Percentiles rank a stretch among this genome's conserved stretches.
phyloP scores from a whole-genome alignment of 331 rosid species.

The Rosa hybrid region DNA sequence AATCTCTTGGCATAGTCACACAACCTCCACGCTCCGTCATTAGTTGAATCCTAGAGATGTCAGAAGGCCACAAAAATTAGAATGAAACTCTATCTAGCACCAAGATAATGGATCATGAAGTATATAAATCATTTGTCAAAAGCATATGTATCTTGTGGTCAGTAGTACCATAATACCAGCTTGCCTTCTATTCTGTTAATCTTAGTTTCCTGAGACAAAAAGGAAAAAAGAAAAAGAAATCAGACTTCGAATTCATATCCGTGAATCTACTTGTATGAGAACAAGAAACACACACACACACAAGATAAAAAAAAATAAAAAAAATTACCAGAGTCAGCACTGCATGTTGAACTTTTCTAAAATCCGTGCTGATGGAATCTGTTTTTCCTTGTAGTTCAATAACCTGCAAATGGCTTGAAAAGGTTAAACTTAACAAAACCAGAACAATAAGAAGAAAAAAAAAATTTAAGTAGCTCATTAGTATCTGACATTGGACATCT shows the following conservation, averaged over 20 bases:
- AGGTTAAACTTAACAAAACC: conserved; percentile 26
- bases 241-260: conserved; percentile 20
- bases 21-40: conserved; percentile 54
- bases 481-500: conserved; percentile 7
- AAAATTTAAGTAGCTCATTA: conserved; percentile 11
- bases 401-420: conserved; percentile 43
- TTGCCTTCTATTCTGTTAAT: conserved; percentile 69
- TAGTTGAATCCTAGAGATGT: conserved; percentile 54
- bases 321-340: conserved; percentile 60
- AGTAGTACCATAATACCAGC: conserved; percentile 55
- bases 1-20: conserved; percentile 44
- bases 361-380: conserved; percentile 37
- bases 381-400: conserved; percentile 42
- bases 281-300: neutral
- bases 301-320: neutral
- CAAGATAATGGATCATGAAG: neutral
- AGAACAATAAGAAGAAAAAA: neutral
- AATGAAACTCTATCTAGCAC: conserved; percentile 11
- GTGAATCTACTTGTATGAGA: neutral
- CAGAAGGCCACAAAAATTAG: conserved; percentile 22
- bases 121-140: neutral
- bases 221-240: conserved; percentile 1
- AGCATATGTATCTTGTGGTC: neutral
- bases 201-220: conserved; percentile 62
- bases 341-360: conserved; percentile 44